Base-by-base conservation (phyloP, 1,139 yeast species). In the Scheffersomyces cryptocercus region DNA sequence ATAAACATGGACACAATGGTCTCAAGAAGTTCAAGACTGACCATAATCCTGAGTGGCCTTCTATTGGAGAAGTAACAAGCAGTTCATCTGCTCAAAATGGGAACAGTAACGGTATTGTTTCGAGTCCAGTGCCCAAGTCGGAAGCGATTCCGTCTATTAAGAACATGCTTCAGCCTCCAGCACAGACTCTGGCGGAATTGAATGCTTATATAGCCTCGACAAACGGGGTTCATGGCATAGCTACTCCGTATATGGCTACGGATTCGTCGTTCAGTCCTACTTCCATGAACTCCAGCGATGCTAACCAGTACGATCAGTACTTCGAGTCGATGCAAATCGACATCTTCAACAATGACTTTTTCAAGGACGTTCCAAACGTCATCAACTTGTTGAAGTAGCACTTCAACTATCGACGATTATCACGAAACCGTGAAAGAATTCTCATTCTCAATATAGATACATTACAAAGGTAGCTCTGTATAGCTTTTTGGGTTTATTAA, bases 251-350 rank as follows among this genome's bases (percentile, higher is more conserved):
- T 24, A 31, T 31, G 35, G 24, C 15, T 10, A 31, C 35, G 20
- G 35, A 31, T 7, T 31, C 35, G 5, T 31, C 35, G 5, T 31
- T 31, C 35, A 31, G 35, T 31, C 35, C 35, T 15, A 31, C 15
- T 31, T 20, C 20, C 24, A 31, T 31, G 35, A 31, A 31, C 20
- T 20, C 20, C 12, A 31, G 35, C 20, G 28, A 37, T 12, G 45
- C 42, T 9, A 14, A 37, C 28, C 45, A 44, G 16, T 59, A 53
- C 40, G 65, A 64, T 35, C 59, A 58, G 31, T 64, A 61, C 43
- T 58, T 63, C 44, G 67, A 62, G 32, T 52, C 61, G n/a, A 55
- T 65, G 58, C 68, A 62, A 35, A 52, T 60, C 37, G 69, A 65
- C 42, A 50, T 65, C n/a, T 65, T 65, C 48, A 61, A 62, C 45